Conservation (phyloP, 2,329 filamentous ascomycete species). For the Calycina herbarum region DNA sequence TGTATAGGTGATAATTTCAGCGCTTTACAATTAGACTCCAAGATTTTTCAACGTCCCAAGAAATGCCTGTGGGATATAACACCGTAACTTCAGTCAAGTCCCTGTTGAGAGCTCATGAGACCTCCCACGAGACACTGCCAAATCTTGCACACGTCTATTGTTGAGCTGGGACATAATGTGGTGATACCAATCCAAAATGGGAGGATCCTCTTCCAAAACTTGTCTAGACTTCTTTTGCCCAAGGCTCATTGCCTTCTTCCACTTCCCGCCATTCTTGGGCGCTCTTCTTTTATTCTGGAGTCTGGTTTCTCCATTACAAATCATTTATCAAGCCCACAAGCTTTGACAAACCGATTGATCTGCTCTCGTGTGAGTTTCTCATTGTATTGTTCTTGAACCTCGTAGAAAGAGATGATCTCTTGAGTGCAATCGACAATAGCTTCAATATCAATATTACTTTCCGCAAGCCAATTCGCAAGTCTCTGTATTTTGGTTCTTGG, state of each 20-base stretch:
- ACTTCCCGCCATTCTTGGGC: not conserved
- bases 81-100: too few relatives aligned
- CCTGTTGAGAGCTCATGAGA: too few relatives aligned
- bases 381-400: conserved; percentile 44
- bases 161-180: too few relatives aligned
- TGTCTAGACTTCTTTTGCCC: too few relatives aligned
- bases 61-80: too few relatives aligned
- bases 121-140: too few relatives aligned
- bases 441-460: conserved; percentile 68
- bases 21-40: too few relatives aligned
- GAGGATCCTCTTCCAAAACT: too few relatives aligned
- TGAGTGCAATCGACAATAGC: conserved; percentile 70
- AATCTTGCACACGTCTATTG: too few relatives aligned
- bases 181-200: too few relatives aligned
- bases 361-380: conserved; percentile 40
- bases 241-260: not conserved
- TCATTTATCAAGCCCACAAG: conserved; percentile 39
- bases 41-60: too few relatives aligned
- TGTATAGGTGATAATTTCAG: too few relatives aligned
- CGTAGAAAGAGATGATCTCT: conserved; percentile 71
- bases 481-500: conserved; percentile 45
- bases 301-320: not conserved
- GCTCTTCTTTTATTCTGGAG: not conserved
- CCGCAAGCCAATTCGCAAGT: conserved; percentile 67
- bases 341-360: conserved; percentile 41